These are phyloP conservation scores for Nemania sp. DNA, from an alignment of 2,329 filamentous ascomycete species.

Conservation along the genomic window DNA sequence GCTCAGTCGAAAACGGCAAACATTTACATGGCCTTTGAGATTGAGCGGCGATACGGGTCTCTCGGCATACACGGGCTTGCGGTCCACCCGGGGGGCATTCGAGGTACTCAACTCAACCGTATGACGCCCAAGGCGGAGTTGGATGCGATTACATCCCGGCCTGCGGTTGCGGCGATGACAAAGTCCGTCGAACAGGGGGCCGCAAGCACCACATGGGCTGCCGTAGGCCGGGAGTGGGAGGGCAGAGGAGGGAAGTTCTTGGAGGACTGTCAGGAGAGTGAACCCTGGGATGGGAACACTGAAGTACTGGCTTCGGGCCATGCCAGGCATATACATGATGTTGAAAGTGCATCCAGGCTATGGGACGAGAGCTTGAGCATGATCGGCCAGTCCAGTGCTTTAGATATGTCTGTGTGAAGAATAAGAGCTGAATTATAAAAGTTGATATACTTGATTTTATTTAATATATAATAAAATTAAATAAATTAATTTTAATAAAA, in stretches of 20 bases:
- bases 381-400: too few relatives aligned
- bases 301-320: too few relatives aligned
- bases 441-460: too few relatives aligned
- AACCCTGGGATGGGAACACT: too few relatives aligned
- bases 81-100: conserved; percentile 4
- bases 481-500: too few relatives aligned
- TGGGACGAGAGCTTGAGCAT: too few relatives aligned
- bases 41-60: conserved; percentile 48
- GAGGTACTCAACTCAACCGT: background rate
- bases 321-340: too few relatives aligned
- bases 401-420: too few relatives aligned
- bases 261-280: conserved; percentile 9
- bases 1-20: conserved; percentile 49
- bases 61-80: conserved; percentile 45
- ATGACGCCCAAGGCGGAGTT: background rate
- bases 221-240: conserved; percentile 40
- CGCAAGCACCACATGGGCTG: conserved; percentile 46
- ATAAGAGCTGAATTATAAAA: too few relatives aligned
- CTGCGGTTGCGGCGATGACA: background rate
- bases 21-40: conserved; percentile 50
- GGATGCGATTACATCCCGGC: background rate
- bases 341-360: too few relatives aligned
- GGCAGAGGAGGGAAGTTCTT: conserved; percentile 7
- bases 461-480: too few relatives aligned
- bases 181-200: conserved; percentile 44